Base-by-base conservation (phyloP, 495 filamentous ascomycete genomes). In the Neurospora sp. region DNA sequence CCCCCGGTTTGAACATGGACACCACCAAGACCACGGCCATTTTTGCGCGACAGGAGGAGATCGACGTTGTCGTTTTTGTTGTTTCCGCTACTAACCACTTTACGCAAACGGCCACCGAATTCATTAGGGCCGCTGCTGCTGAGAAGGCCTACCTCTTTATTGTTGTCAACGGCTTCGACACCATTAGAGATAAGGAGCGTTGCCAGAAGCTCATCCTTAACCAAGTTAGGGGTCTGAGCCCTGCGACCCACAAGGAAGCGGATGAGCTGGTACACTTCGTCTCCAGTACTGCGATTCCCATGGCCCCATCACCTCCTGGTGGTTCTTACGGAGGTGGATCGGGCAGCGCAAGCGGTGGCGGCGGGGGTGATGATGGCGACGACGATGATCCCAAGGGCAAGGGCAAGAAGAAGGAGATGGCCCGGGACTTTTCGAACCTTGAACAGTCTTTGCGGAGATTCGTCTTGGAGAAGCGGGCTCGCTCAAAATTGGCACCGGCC, bases 111-210 rank as follows among this genome's bases (percentile, higher is more conserved):
- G 94, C 96, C 12, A 97, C 93, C 79, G 94, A 99, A 75, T 99
- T 99, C 79, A 97, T 99, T 74, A 90, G 92, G 84, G 94, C 94
- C 72, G 96, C 96, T 11, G 96, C 96, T 16, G 89, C 94, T 66
- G 96, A 99, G 79, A 99, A 99, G 79, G 95, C 95, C 14, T 98
- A 99, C 78, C 95, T 99, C 76, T 99, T 99, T 85, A 96, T 99
- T 84, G 96, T 98, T 10, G 96, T 98, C 69, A 99, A 99, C 80
- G 94, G 94, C 39, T 99, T 93, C 77, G 96, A 99, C 81, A 92
- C 92, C 75, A 98, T 99, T 77, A 86, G 90, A 73, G 93, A 98
- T 81, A 96, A 98, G 84, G 88, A 92, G 71, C 79, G 86, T n/a
- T 86, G 84, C 75, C 90, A 97, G 79, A 92, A 94, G 77, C 90